These are phyloP conservation scores for Moesziomyces sp. DNA, from an alignment of 1,284 basidiomycete species.

Conservation along the genomic window DNA sequence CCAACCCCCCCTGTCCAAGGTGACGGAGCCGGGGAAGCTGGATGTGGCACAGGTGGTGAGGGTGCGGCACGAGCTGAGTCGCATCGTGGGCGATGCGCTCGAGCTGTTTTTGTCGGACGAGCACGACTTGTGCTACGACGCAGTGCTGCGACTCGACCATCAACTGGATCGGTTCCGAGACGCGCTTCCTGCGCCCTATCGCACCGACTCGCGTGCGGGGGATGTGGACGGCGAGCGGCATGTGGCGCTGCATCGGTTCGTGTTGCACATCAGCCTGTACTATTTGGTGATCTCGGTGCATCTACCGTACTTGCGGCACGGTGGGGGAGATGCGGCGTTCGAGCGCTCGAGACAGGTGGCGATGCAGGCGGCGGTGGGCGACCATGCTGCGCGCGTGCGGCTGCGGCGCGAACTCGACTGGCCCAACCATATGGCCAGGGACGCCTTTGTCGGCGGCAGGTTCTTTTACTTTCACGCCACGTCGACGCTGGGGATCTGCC, in stretches of 20 bases:
- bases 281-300: constrained; percentile 22
- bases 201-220: not conserved
- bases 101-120: constrained; percentile 15
- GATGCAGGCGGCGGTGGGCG: constrained; percentile 12
- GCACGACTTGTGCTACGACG: constrained; percentile 11
- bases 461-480: constrained; percentile 40
- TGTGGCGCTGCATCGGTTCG: constrained; percentile 16
- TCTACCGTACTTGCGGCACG: constrained; percentile 22
- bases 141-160: constrained; percentile 6
- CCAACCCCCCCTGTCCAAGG: not conserved
- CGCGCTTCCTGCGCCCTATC: not conserved
- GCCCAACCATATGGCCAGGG: constrained; percentile 16
- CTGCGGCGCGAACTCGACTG: constrained; percentile 8
- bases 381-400: constrained; percentile 5
- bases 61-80: constrained; percentile 11
- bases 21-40: not conserved
- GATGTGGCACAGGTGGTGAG: constrained; percentile 5
- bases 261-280: constrained; percentile 14
- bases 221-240: constrained; percentile 6
- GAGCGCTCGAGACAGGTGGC: constrained; percentile 16
- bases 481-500: constrained; percentile 18
- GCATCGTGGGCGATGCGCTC: constrained; percentile 10
- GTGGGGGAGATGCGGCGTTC: constrained; percentile 9
- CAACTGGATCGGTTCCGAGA: constrained; percentile 7
- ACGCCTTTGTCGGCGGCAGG: constrained; percentile 20